Evolutionary conservation across 208 protist species (phyloP).

Genomic region (Trypanosoma grayi): DNA sequence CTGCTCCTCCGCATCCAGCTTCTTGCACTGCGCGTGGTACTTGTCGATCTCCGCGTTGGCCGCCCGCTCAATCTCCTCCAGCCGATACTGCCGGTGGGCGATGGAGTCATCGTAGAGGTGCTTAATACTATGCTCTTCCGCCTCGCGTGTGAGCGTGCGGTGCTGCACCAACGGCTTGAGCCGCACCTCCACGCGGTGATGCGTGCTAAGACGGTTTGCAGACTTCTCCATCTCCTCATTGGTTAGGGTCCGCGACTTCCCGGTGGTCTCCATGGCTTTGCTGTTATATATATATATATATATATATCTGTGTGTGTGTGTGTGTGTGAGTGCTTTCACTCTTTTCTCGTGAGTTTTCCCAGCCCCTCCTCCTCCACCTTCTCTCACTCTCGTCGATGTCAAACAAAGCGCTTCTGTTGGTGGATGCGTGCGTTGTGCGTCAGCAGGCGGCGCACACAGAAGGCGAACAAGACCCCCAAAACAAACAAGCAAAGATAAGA

Average conservation of each 20-base stretch:
- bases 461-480: too few species aligned
- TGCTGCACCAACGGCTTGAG: constrained; percentile 47
- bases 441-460: too few species aligned
- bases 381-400: too few species aligned
- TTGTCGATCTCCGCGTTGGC: constrained; percentile 48
- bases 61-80: constrained; percentile 45
- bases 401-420: too few species aligned
- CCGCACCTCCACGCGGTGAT: constrained; percentile 20
- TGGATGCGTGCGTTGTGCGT: too few species aligned
- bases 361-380: too few species aligned
- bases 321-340: neutral
- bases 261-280: constrained; percentile 1
- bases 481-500: too few species aligned
- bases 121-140: constrained; percentile 55
- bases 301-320: neutral
- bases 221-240: constrained; percentile 66
- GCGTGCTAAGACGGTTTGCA: constrained; percentile 61
- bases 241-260: constrained; percentile 35
- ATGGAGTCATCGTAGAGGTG: constrained; percentile 86
- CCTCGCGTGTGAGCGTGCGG: constrained; percentile 46
- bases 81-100: constrained; percentile 36
- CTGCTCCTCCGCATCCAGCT: constrained; percentile 34
- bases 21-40: constrained; percentile 34
- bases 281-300: neutral
- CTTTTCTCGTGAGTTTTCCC: neutral